phyloP scores from a whole-genome alignment of 1,284 basidiomycete species.

The Ganoderma leucocontextum region DNA sequence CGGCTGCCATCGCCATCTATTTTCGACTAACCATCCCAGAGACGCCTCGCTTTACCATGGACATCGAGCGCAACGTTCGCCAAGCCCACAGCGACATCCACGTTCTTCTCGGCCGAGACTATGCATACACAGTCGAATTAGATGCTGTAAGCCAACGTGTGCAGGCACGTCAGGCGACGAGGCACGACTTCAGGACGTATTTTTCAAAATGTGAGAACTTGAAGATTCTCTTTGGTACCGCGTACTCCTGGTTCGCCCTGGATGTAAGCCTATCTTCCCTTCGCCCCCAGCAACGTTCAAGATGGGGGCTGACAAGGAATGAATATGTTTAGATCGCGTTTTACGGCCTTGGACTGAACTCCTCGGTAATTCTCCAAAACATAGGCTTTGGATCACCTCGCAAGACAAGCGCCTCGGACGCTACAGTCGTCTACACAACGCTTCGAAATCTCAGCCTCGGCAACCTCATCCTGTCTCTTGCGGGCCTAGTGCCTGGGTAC shows the following conservation, averaged over 20 bases:
- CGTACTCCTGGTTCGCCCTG: slow-evolving; percentile 82
- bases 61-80: slow-evolving; percentile 85
- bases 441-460: slow-evolving; percentile 65
- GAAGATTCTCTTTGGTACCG: slow-evolving; percentile 69
- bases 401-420: slow-evolving; percentile 40
- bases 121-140: slow-evolving; percentile 60
- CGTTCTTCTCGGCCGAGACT: slow-evolving; percentile 62
- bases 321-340: slow-evolving; percentile 71
- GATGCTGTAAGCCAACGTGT: slow-evolving; percentile 66
- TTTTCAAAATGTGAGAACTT: slow-evolving; percentile 71
- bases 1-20: slow-evolving; percentile 73
- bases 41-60: slow-evolving; percentile 90
- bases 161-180: slow-evolving; percentile 69
- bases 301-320: slow-evolving; percentile 18
- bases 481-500: slow-evolving; percentile 80
- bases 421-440: slow-evolving; percentile 54
- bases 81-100: slow-evolving; percentile 76
- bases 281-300: not conserved
- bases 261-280: slow-evolving; percentile 55
- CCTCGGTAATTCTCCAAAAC: slow-evolving; percentile 65
- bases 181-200: slow-evolving; percentile 68
- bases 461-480: slow-evolving; percentile 75
- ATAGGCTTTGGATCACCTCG: slow-evolving; percentile 63
- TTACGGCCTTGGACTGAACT: slow-evolving; percentile 87
- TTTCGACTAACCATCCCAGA: slow-evolving; percentile 83